Base-by-base conservation (phyloP, 2,329 filamentous ascomycete species). In the Lizonia empirigonia region DNA sequence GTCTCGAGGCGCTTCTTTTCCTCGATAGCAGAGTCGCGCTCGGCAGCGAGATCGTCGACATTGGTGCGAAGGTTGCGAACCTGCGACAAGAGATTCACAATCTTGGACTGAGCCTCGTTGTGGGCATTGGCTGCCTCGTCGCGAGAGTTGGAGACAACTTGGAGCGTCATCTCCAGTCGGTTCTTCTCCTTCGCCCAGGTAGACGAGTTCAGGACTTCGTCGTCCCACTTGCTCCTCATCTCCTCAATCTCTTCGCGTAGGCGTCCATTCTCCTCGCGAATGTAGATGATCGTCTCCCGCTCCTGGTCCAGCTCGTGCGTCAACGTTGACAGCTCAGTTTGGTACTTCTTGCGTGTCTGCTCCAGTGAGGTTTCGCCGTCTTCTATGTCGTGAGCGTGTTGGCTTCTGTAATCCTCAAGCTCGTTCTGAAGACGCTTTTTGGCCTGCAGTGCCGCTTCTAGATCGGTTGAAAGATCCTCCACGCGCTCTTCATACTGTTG, bases 111-210 rank as follows among this genome's bases (percentile, higher is more conserved):
- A 2, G 92, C 92, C 62, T 97, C 93, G 67, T 94, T 96, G 74
- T 99, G 94, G 0, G 94, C 93, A 63, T 86, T 87, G 41, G 91
- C 88, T 8, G 94, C 93, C 73, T 99, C 94, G 60, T 99, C 93
- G 2, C 93, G 86, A n/a, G 91, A 96, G 39, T 90, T 87, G 9
- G 89, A 88, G 24, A 97, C 84, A 70, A 97, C 91, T 41, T 93
- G 86, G 46, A 99, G 80, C 5, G 91, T 95, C 53, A 91, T 85
- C 71, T 97, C 93, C 32, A 99, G 82, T 13, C 93, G 87, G 13
- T 91, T 84, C 79, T 97, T 97, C 77, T 99, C 93, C 78, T 99
- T 99, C 10, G 92, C 92, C 92, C 94, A 97, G 0, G 93, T 96
- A 13, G 91, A 96, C 74, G 91, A 96, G 76, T 97, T 97, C 63